Evolutionary conservation across 2,329 filamentous ascomycete species (phyloP), one percentile per base, ranked within the genome.

Genomic region (Endoconidiophora laricicola): DNA sequence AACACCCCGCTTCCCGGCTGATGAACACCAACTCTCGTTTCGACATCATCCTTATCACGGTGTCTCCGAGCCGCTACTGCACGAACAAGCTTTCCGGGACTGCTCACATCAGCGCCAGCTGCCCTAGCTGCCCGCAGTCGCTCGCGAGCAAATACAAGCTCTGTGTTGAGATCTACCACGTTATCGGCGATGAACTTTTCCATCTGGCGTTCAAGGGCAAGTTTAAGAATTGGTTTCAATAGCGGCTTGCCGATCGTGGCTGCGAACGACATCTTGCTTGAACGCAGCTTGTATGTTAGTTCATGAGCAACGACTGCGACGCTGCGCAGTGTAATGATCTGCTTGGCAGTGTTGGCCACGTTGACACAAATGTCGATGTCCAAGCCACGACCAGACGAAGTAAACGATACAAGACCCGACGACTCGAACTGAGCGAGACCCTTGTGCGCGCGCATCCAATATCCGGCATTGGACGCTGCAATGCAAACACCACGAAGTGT

Each of bases 281-380:
- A 77, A 38, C 76, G 73, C 26, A 95, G 67, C 0, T 69, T 77
- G 67, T 93, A 95, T 60, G 83, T 76, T 12, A 96, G 77, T 60
- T 90, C 87, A 67, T 95, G 87, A 54, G 95, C 83, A 57, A 78
- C 74, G 1, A 94, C 88, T 2, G 79, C 72, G 6, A 94, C 87
- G 9, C 73, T 73, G 38, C 78, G 78, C 4, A 96, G 72, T 0
- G 81, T 79, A 6, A 96, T 72, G 9, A 96, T 82, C 58, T 95
- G 88, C 2, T 93, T 65, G 1, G 74, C 71, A 55, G 88, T 82
- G 52, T 80, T 80, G 44, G 81, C 82, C 48, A 96, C 76, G 60
- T 94, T 87, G 0, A 95, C 67, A 56, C 94, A 86, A 4, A 95
- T 67, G 24, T 84, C 78, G 46, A 96, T 76, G 61, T 95, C 90